Percentiles rank a stretch among this genome's conserved stretches.
Conservation (phyloP, 805 yeast species). For the Metschnikowia proteae region DNA sequence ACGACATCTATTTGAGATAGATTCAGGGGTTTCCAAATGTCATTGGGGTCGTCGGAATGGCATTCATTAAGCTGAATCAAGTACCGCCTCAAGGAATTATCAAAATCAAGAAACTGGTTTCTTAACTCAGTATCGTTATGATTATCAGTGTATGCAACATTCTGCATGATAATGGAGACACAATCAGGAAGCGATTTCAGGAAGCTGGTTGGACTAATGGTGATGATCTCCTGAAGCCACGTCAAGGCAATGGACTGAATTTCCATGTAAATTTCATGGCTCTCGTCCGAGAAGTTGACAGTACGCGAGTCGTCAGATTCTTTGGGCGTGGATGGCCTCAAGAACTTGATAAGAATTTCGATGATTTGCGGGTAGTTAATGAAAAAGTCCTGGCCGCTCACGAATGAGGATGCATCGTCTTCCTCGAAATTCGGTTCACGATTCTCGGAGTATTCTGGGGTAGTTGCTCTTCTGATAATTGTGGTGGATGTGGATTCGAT, state of each 20-base stretch:
- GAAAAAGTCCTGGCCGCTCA: slow-evolving; percentile 66
- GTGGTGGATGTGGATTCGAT: slow-evolving; percentile 27
- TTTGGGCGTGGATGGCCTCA: slow-evolving; percentile 38
- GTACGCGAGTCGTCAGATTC: slow-evolving; percentile 6
- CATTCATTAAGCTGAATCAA: slow-evolving; percentile 29
- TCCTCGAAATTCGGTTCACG: slow-evolving; percentile 10
- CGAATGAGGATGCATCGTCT: slow-evolving; percentile 26
- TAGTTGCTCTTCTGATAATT: slow-evolving; percentile 16
- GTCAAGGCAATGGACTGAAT: slow-evolving; percentile 74
- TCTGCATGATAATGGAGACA: slow-evolving; percentile 57
- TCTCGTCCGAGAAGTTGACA: slow-evolving; percentile 29
- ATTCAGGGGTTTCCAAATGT: slow-evolving; percentile 7
- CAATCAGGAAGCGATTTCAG: slow-evolving; percentile 71
- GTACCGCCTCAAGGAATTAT: slow-evolving; percentile 30
- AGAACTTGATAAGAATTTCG: slow-evolving; percentile 74
- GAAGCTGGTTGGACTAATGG: slow-evolving; percentile 72
- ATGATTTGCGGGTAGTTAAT: slow-evolving; percentile 78
- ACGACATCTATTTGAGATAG: slow-evolving; percentile 32
- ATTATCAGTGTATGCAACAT: slow-evolving; percentile 33
- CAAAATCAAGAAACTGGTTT: slow-evolving; percentile 35
- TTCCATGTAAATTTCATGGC: slow-evolving; percentile 44
- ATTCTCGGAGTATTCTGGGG: slow-evolving; percentile 2
- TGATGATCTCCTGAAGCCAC: slow-evolving; percentile 76
- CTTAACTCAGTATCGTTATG: slow-evolving; percentile 37
- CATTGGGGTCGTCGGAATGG: slow-evolving; percentile 12